Evolutionary conservation across 306 rosid species (phyloP), one percentile per base, ranked within the genome.

Genomic region (Medicago arabica): DNA sequence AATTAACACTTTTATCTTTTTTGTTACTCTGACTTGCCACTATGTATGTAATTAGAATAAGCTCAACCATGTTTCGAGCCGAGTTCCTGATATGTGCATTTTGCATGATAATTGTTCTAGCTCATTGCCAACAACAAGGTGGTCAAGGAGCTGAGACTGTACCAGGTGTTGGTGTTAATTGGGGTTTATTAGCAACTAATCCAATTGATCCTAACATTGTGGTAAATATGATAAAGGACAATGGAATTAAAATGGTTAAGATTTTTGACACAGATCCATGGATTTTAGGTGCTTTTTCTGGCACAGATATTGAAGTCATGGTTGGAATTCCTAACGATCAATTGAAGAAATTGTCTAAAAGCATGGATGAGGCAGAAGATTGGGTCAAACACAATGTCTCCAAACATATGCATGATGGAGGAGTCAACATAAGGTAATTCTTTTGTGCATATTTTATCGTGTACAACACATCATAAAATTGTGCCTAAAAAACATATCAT

Each of bases 281-380:
- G 86, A 75, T 83, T 1, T 79, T 94, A 4, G 18, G 78, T 46
- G 86, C 95, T 7, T 83, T 94, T 67, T 60, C 83, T 6, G 98
- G 95, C 12, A 67, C 91, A 0, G 80, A 74, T 2, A 89, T 90
- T 12, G 91, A 94, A 57, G 85, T 92, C 61, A 86, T 90, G 86
- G 80, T 94, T 49, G 98, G 89, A 23, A 87, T 94, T 59, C 93
- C 98, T 12, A 94, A 94, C 39, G 88, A 86, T 28, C 87, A 75
- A 57, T 78, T 91, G 51, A 23, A 38, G 0, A 39, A 25, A 34
- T 21, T 91, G 1, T 75, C 98, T 8, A 9, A 36, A 0, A 65
- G 75, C 53, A 68, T 21, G 1, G 38, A 2, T 1, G 3, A 71
- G 4, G 96, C 89, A 14, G 75, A 89, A 60, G 71, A 82, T 17